phyloP scores from a whole-genome alignment of 306 rosid genomes.

The Quercus robur region DNA sequence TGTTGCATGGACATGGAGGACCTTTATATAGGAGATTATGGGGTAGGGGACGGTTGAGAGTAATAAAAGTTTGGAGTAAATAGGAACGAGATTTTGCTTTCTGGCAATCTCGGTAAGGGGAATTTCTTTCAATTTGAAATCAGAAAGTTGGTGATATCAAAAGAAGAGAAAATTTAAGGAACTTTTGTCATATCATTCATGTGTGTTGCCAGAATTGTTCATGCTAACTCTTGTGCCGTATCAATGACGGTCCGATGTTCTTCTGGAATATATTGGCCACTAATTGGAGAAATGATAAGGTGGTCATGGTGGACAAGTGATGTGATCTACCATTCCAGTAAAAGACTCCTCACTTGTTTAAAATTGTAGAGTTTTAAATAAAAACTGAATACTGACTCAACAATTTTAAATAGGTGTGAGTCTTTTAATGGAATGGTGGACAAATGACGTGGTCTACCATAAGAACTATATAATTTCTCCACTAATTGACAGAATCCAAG shows the following conservation, averaged over 20 bases:
- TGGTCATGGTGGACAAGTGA: too few relatives aligned
- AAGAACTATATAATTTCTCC: too few relatives aligned
- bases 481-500: background rate
- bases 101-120: constrained; percentile 39
- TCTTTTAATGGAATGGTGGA: too few relatives aligned
- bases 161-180: constrained; percentile 51
- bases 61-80: constrained; percentile 41
- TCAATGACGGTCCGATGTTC: background rate
- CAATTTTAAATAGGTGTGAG: too few relatives aligned
- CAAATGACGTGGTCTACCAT: too few relatives aligned
- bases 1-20: constrained; percentile 7
- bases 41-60: constrained; percentile 52
- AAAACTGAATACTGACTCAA: too few relatives aligned
- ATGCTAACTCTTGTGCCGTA: constrained; percentile 4
- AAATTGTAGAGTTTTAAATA: too few relatives aligned
- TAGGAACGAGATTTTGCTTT: background rate
- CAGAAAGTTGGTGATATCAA: constrained; percentile 50
- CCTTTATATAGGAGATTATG: constrained; percentile 18
- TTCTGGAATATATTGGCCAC: background rate
- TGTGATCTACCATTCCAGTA: too few relatives aligned
- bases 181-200: constrained; percentile 23
- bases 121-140: constrained; percentile 27
- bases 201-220: constrained; percentile 13
- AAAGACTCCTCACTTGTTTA: too few relatives aligned
- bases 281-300: too few relatives aligned